Conservation (phyloP, 1,284 basidiomycete genomes). For the Austroboletus novae-zelandiae region DNA sequence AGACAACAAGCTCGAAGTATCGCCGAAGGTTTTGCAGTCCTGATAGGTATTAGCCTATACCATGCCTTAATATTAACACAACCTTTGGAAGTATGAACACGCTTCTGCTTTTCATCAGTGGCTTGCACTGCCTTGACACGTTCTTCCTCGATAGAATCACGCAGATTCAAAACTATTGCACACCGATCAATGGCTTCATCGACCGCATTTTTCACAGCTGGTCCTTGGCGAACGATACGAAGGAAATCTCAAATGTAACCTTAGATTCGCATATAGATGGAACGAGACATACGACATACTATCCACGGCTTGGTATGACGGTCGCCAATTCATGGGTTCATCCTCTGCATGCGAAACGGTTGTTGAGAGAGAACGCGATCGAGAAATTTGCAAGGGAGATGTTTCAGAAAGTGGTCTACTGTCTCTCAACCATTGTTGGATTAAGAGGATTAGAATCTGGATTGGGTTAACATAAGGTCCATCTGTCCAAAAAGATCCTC, state of each 20-base stretch:
- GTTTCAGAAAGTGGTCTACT: slow-evolving; percentile 38
- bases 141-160: slow-evolving; percentile 87
- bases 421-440: slow-evolving; percentile 80
- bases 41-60: slow-evolving; percentile 22
- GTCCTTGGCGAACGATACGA: slow-evolving; percentile 89
- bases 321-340: slow-evolving; percentile 42
- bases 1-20: slow-evolving; percentile 91
- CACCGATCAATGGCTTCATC: slow-evolving; percentile 93
- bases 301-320: slow-evolving; percentile 79
- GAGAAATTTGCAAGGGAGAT: slow-evolving; percentile 32
- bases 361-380: slow-evolving; percentile 43
- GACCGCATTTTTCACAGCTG: slow-evolving; percentile 83
- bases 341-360: slow-evolving; percentile 32
- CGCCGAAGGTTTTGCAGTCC: slow-evolving; percentile 80
- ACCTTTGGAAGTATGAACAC: slow-evolving; percentile 70
- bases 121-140: slow-evolving; percentile 75
- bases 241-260: slow-evolving; percentile 62
- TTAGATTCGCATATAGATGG: slow-evolving; percentile 5
- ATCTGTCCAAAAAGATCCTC: slow-evolving; percentile 22
- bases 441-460: slow-evolving; percentile 81
- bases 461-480: slow-evolving; percentile 7
- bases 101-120: slow-evolving; percentile 68
- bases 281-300: slow-evolving; percentile 47
- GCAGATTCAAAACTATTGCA: slow-evolving; percentile 78
- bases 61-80: slow-evolving; percentile 10